phyloP scores from a whole-genome alignment of 2,329 filamentous ascomycete species.

The Curvularia lunata region DNA sequence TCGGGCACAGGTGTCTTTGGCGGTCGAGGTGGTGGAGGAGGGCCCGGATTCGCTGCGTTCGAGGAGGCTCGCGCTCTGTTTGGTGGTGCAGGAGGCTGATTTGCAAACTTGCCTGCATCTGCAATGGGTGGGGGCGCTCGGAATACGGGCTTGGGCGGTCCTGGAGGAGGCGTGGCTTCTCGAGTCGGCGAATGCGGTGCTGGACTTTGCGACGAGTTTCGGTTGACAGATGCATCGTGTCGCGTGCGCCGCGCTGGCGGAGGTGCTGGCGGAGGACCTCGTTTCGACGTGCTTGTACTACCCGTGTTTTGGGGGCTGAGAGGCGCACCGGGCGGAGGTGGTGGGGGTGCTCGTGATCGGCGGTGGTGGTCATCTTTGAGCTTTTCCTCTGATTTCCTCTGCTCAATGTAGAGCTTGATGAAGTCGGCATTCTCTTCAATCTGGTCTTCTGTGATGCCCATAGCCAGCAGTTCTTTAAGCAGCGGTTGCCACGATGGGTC shows the following conservation, averaged over 20 bases:
- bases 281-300: conserved; percentile 55
- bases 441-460: conserved; percentile 73
- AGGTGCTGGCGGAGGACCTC: conserved; percentile 67
- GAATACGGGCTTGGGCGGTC: conserved; percentile 71
- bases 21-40: conserved; percentile 67
- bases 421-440: conserved; percentile 72
- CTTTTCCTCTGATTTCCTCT: conserved; percentile 62
- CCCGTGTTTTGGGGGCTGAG: conserved; percentile 69
- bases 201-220: conserved; percentile 61
- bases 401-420: conserved; percentile 70
- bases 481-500: conserved; percentile 68
- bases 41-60: conserved; percentile 61
- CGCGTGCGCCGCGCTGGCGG: conserved; percentile 57
- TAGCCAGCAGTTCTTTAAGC: conserved; percentile 65
- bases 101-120: conserved; percentile 86
- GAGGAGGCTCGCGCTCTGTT: conserved; percentile 59
- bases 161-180: conserved; percentile 71
- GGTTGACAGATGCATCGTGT: conserved; percentile 49
- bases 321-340: conserved; percentile 61
- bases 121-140: conserved; percentile 85
- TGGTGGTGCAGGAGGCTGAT: conserved; percentile 56
- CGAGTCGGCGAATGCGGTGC: conserved; percentile 68
- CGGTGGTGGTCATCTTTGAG: conserved; percentile 57
- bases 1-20: conserved; percentile 68
- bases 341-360: conserved; percentile 65